These are phyloP conservation scores for Pistacia atlantica DNA, from an alignment of 345 rosid species.

Conservation along the genomic window DNA sequence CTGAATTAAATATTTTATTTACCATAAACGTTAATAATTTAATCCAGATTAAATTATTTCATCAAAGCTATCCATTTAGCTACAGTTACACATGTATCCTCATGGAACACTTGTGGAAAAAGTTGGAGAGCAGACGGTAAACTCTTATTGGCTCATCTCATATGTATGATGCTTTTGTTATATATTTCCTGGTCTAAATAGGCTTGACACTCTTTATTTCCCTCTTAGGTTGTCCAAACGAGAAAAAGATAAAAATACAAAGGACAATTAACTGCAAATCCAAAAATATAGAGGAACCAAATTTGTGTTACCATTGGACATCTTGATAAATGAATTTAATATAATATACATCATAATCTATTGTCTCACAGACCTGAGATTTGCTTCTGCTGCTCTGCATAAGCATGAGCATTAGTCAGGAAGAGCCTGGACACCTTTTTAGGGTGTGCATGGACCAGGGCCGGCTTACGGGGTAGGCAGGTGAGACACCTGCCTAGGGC, in stretches of 20 bases:
- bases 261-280: background rate
- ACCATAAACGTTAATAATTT: no score
- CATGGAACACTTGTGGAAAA: constrained; percentile 39
- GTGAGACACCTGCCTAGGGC: no score
- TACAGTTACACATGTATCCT: no score
- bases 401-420: background rate
- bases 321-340: background rate
- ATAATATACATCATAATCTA: background rate
- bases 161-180: background rate
- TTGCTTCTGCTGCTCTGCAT: no score
- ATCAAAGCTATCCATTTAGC: no score
- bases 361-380: background rate
- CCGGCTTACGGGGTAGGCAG: no score
- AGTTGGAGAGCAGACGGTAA: constrained; percentile 76
- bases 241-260: background rate
- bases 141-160: background rate
- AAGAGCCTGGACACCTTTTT: background rate
- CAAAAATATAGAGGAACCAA: background rate
- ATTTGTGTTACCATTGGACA: background rate
- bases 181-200: background rate
- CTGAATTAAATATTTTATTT: no score
- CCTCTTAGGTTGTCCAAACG: background rate
- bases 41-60: no score
- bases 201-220: background rate
- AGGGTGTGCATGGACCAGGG: background rate